Conservation (phyloP, 352 stramenopile genomes). For the Globisporangium parvum region DNA sequence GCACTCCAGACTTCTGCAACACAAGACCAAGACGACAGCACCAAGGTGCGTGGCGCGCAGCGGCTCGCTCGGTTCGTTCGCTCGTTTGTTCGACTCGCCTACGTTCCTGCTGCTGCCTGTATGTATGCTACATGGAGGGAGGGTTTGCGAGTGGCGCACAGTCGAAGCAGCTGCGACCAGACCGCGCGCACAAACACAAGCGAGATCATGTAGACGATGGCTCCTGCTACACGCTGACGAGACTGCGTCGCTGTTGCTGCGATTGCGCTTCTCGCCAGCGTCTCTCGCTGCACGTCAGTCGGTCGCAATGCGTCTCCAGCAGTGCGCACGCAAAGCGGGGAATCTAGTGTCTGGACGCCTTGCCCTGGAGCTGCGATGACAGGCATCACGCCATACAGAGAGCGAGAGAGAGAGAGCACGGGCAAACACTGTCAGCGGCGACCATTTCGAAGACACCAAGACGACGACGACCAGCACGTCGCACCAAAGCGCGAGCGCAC, state of each 20-base stretch:
- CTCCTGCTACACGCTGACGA: too few species aligned
- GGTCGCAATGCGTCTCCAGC: neutral
- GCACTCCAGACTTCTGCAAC: too few species aligned
- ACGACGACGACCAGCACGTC: neutral
- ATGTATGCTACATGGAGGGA: constrained; percentile 3
- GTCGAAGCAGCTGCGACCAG: too few species aligned
- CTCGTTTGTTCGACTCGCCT: neutral
- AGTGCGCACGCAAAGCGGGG: neutral
- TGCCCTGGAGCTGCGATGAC: constrained; percentile 11
- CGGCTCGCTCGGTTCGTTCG: neutral
- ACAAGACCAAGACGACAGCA: too few species aligned
- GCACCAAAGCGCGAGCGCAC: constrained; percentile 1
- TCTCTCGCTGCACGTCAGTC: neutral
- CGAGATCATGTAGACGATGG: too few species aligned
- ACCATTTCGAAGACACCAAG: neutral
- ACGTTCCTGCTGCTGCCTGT: neutral
- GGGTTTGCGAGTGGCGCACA: too few species aligned
- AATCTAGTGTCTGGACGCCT: constrained; percentile 17
- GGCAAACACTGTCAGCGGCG: neutral
- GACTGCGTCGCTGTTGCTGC: neutral
- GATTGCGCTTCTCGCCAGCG: neutral
- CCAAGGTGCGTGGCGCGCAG: too few species aligned
- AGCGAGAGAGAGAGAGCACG: too few species aligned
- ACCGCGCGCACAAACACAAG: neutral
- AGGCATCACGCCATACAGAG: neutral